Evolutionary conservation across 2,329 filamentous ascomycete species (phyloP).

Genomic region (Aphanocladium album): DNA sequence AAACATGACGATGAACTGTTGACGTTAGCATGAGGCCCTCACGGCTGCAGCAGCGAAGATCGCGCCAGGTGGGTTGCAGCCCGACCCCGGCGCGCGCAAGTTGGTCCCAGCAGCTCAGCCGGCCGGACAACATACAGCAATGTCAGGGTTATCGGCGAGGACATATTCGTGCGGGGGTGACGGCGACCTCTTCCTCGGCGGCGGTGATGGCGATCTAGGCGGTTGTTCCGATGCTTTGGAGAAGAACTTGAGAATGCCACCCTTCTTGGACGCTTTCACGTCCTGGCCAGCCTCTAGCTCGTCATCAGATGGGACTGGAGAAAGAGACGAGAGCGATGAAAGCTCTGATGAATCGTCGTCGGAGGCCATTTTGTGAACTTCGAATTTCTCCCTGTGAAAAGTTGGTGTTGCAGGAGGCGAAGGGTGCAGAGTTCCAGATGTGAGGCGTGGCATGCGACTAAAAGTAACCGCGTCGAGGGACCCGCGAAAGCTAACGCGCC

Average conservation of each 20-base stretch:
- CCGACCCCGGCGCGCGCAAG: neutral
- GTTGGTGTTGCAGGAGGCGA: conserved; percentile 28
- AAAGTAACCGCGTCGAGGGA: conserved; percentile 17
- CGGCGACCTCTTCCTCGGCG: conserved; percentile 71
- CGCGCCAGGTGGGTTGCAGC: conserved; percentile 28
- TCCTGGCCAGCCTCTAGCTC: conserved; percentile 45
- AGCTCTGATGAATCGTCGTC: conserved; percentile 61
- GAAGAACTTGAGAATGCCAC: conserved; percentile 65
- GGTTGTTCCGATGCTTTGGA: conserved; percentile 49
- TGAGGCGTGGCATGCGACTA: conserved; percentile 15
- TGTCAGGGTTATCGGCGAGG: conserved; percentile 83
- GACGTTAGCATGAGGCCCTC: conserved; percentile 26
- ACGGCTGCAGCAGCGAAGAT: conserved; percentile 23
- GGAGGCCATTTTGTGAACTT: conserved; percentile 45
- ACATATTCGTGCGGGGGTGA: conserved; percentile 89
- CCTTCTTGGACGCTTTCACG: conserved; percentile 38
- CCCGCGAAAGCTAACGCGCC: conserved; percentile 24
- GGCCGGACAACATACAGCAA: conserved; percentile 65
- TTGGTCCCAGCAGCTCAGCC: neutral
- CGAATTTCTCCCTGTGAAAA: conserved; percentile 25
- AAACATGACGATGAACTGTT: conserved; percentile 96
- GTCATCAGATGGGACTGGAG: conserved; percentile 39
- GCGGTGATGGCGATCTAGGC: conserved; percentile 57
- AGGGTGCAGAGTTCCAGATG: conserved; percentile 14
- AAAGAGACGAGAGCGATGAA: conserved; percentile 50